Base-by-base conservation (phyloP, 163 green algal genomes). In the Dunaliella salina region DNA sequence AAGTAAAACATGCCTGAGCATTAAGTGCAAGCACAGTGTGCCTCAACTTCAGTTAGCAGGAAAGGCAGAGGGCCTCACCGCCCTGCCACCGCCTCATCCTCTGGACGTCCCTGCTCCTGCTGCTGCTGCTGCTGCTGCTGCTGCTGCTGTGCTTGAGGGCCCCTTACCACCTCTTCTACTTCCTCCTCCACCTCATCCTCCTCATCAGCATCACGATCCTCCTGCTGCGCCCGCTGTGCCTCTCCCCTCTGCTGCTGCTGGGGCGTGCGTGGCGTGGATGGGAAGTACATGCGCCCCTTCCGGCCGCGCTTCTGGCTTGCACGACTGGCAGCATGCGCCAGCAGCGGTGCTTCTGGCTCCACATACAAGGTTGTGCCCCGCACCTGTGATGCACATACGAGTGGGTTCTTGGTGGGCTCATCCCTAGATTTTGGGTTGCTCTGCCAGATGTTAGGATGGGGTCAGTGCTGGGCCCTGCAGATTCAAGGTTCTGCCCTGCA, bases 61-160 rank as follows among this genome's bases (percentile, higher is more conserved):
- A 50, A 3, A 15, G 4, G 40, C 40, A 50, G 40, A 8, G 40
- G 4, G 8, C 40, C 40, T 50, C 40, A 69, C 24, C 63, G 22
- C 4, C 63, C 63, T 3, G 63, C 63, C 63, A 15, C 22, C 20
- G 63, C 63, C 75, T 40, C 35, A 63, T 67, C 30, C 22, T 67
- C 33, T 32, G 71, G 35, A 1, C 17, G 80, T 33, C 71, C 29
- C 80, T 84, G 35, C 80, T 84, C 33, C 83, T 86, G 63, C 83
- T 86, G 83, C 63, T 81, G 50, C 83, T 50, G 40, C 40, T 50
- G 40, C 80, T 84, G 35, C 80, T 84, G 69, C 83, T 86, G 63
- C 83, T 86, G 83, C 63, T 81, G 50, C 83, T 59, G 15, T 33
- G 13, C 12, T 63, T 81, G 33, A 63, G 25, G 0, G 12, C 32